Evolutionary conservation across 805 yeast species (phyloP).

Genomic region (Pichia nanzhaoensis): DNA sequence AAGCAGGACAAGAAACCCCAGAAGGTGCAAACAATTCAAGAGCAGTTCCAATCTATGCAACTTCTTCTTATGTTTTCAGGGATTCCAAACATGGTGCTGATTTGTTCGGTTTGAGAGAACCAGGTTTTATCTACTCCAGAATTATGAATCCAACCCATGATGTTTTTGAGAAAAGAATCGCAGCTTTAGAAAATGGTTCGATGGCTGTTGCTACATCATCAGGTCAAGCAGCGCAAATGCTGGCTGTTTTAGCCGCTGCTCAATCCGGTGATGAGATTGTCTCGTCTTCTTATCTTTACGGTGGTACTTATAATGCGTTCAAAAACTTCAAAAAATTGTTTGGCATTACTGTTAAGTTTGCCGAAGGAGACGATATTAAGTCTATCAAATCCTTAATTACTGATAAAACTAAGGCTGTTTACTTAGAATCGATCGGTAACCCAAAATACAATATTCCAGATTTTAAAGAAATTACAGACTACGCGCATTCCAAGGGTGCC

Average conservation of each 20-base stretch:
- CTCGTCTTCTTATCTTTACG: slow-evolving; percentile 81
- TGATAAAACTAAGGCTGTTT: slow-evolving; percentile 81
- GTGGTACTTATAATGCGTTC: slow-evolving; percentile 95
- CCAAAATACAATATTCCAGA: slow-evolving; percentile 92
- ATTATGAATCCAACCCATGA: slow-evolving; percentile 90
- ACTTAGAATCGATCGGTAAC: slow-evolving; percentile 86
- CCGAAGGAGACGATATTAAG: slow-evolving; percentile 68
- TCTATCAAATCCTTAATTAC: slow-evolving; percentile 71
- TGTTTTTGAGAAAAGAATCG: slow-evolving; percentile 85
- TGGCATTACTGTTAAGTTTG: slow-evolving; percentile 82
- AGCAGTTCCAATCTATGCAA: slow-evolving; percentile 91
- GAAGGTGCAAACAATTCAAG: slow-evolving; percentile 60
- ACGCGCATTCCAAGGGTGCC: slow-evolving; percentile 81
- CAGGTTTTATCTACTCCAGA: slow-evolving; percentile 85
- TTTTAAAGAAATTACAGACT: slow-evolving; percentile 63
- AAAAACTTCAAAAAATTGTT: slow-evolving; percentile 78
- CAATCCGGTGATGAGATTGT: slow-evolving; percentile 86
- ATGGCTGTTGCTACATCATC: slow-evolving; percentile 87
- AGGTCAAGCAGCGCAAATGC: slow-evolving; percentile 95
- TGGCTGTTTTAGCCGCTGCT: slow-evolving; percentile 78
- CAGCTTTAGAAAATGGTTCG: slow-evolving; percentile 88
- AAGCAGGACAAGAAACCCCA: slow-evolving; percentile 84
- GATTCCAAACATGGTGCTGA: slow-evolving; percentile 91
- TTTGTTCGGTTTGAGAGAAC: slow-evolving; percentile 74
- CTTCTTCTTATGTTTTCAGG: slow-evolving; percentile 82